Conservation (phyloP, 495 filamentous ascomycete genomes). For the Durotheca rogersii region DNA sequence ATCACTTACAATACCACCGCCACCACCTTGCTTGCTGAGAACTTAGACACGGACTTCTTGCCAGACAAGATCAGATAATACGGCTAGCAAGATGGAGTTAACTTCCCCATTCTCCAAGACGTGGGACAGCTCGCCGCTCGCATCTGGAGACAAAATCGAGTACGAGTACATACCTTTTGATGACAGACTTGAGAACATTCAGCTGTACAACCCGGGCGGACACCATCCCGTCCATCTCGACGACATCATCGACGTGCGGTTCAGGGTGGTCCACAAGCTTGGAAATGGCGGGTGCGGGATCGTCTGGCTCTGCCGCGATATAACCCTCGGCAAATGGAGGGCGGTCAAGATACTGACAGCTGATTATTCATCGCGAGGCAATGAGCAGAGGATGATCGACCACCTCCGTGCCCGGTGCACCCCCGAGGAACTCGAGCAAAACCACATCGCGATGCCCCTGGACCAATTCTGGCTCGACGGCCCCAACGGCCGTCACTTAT, state of each 20-base stretch:
- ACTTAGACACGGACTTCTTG: too few relatives aligned
- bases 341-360: conserved; percentile 34
- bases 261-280: conserved; percentile 55
- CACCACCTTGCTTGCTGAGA: too few relatives aligned
- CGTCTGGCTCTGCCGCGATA: conserved; percentile 57
- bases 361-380: background rate
- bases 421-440: background rate
- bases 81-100: too few relatives aligned
- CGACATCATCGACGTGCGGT: conserved; percentile 42
- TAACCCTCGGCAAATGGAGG: conserved; percentile 28
- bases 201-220: conserved; percentile 38
- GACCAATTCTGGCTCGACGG: conserved; percentile 42
- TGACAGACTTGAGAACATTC: conserved; percentile 3
- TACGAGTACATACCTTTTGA: background rate
- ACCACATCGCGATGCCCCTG: conserved; percentile 23
- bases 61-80: too few relatives aligned
- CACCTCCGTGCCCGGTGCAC: conserved; percentile 3
- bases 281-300: conserved; percentile 54
- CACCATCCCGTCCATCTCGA: conserved; percentile 52
- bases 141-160: conserved; percentile 11
- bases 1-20: too few relatives aligned
- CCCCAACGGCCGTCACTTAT: conserved; percentile 43
- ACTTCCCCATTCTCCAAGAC: too few relatives aligned
- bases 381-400: conserved; percentile 10
- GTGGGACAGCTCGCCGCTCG: too few relatives aligned